Conservation (phyloP, 179 eudicot genomes). For the Gypsophila paniculata region DNA sequence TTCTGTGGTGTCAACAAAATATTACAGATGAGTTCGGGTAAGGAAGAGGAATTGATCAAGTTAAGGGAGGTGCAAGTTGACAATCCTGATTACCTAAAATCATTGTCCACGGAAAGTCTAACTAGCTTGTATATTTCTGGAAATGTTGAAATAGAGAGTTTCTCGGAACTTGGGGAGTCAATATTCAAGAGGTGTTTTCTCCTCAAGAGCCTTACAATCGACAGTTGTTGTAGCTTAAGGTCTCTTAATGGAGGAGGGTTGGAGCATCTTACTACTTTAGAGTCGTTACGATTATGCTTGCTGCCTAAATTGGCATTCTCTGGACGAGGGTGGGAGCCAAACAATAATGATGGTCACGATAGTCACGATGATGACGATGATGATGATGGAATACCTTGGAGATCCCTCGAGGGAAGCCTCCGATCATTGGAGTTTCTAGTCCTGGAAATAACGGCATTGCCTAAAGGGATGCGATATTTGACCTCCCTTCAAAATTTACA, state of each 20-base stretch:
- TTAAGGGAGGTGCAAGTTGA: not conserved
- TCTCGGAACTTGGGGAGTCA: not conserved
- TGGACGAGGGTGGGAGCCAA: no score
- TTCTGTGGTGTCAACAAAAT: not conserved
- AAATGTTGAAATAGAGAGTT: no score
- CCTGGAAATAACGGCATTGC: not conserved
- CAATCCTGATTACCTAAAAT: not conserved
- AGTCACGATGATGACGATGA: not conserved
- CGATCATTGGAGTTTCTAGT: not conserved
- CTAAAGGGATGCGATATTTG: slow-evolving; percentile 3
- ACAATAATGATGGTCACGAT: no score
- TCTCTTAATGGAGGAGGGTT: slow-evolving; percentile 1
- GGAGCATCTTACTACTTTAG: slow-evolving; percentile 20
- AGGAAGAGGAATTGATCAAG: not conserved
- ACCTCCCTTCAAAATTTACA: not conserved
- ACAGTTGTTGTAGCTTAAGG: not conserved
- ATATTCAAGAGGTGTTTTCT: not conserved
- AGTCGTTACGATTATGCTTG: not conserved
- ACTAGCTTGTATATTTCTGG: not conserved
- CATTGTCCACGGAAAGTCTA: not conserved
- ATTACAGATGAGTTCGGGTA: not conserved
- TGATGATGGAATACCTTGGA: slow-evolving; percentile 7
- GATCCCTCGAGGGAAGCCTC: not conserved
- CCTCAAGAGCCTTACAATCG: not conserved
- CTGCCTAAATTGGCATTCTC: not conserved